Percentiles rank a stretch among this genome's conserved stretches.
These are phyloP conservation scores for Zancudomyces culisetae DNA, from an alignment of 371 early-diverging fungal species.

Conservation along the genomic window DNA sequence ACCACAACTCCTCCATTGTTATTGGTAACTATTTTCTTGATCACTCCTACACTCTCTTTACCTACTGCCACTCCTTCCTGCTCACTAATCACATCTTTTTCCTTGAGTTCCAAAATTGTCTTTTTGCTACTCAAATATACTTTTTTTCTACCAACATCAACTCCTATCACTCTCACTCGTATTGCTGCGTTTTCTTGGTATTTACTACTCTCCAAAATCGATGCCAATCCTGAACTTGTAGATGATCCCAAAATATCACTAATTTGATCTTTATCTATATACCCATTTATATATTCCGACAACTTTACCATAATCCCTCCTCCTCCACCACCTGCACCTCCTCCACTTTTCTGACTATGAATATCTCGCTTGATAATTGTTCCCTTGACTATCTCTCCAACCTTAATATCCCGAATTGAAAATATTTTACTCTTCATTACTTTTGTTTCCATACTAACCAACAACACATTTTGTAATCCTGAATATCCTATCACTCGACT, in stretches of 20 bases:
- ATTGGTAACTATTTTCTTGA: slow-evolving; percentile 40
- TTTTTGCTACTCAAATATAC: slow-evolving; percentile 60
- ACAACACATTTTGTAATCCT: slow-evolving; percentile 45
- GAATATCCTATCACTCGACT: slow-evolving; percentile 64
- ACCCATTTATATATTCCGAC: slow-evolving; percentile 38
- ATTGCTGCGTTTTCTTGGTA: slow-evolving; percentile 52
- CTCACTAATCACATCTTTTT: slow-evolving; percentile 40
- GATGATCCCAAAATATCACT: too few species aligned
- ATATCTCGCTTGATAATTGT: slow-evolving; percentile 11
- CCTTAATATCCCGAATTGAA: slow-evolving; percentile 40
- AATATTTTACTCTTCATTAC: slow-evolving; percentile 49
- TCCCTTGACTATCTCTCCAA: slow-evolving; percentile 45
- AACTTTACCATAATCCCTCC: slow-evolving; percentile 38
- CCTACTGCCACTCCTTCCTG: slow-evolving; percentile 23
- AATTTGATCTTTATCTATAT: slow-evolving; percentile 50
- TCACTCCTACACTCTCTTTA: slow-evolving; percentile 34
- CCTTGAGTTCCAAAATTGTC: slow-evolving; percentile 46
- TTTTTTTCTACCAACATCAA: slow-evolving; percentile 29
- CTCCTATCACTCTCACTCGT: slow-evolving; percentile 47
- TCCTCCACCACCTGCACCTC: too few species aligned
- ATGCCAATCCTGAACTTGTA: too few species aligned
- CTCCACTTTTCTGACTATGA: too few species aligned
- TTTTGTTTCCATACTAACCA: slow-evolving; percentile 46
- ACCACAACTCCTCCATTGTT: slow-evolving; percentile 53
- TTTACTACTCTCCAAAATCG: slow-evolving; percentile 56